These are phyloP conservation scores for Petunia secreta DNA, from an alignment of 257 asterid species.

Conservation along the genomic window DNA sequence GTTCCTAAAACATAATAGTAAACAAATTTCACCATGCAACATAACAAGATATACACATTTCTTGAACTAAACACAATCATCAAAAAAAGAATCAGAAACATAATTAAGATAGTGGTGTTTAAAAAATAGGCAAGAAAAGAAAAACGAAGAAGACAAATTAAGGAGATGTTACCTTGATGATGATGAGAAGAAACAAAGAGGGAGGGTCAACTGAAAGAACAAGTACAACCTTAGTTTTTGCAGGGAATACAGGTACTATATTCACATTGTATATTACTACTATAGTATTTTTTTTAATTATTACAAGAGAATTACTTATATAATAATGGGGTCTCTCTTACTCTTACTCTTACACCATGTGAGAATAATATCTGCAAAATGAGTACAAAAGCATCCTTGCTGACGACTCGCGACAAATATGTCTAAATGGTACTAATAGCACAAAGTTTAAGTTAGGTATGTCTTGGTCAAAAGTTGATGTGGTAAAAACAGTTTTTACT, in stretches of 20 bases:
- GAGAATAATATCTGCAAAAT: constrained; percentile 13
- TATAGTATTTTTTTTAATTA: no score
- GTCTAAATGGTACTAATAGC: not conserved
- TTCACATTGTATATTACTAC: no score
- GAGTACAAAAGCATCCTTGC: constrained; percentile 1
- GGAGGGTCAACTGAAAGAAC: constrained; percentile 29
- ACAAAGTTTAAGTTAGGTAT: not conserved
- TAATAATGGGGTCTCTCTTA: no score
- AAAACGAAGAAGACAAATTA: not conserved
- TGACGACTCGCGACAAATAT: not conserved
- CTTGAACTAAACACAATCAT: no score
- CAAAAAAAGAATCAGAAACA: not conserved
- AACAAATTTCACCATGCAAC: not conserved
- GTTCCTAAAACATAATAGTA: no score
- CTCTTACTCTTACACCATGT: constrained; percentile 16
- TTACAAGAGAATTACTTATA: no score
- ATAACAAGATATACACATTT: no score
- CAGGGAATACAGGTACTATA: no score
- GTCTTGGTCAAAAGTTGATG: not conserved
- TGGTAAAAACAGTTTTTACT: not conserved
- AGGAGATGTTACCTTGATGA: not conserved
- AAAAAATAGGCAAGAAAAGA: not conserved
- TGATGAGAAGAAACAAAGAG: not conserved
- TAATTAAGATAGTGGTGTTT: not conserved
- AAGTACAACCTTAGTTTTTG: not conserved